Base-by-base conservation (phyloP, 345 rosid genomes). In the Barbarea vulgaris region DNA sequence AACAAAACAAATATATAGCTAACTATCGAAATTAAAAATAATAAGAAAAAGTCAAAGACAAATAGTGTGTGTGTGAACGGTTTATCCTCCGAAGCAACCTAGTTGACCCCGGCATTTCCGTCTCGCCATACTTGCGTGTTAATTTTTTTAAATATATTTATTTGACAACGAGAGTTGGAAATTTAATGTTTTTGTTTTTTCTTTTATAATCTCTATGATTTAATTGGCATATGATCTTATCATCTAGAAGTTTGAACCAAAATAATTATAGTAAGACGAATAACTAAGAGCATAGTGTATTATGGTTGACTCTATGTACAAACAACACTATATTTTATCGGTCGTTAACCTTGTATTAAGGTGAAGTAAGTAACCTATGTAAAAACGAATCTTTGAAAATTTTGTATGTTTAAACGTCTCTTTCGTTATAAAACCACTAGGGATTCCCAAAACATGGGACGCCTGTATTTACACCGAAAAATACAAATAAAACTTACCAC, bases 21-120 rank as follows among this genome's bases (percentile, higher is more conserved):
- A 30, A 27, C 15, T 14, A 42, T 15, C 10, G 44, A 14, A 15
- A 12, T 17, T 18, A 58, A 28, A 41, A 64, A 7, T n/a, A 9
- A 14, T 4, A 33, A 9, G 5, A 56, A 11, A 17, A 42, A 4
- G 25, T 10, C 3, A 25, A 12, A 22, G 41, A 41, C 4, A 44
- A 15, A 56, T 4, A 17, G 21, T 18, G 55, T 31, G 55, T 31
- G 44, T 57, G 74, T 59, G 59, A 59, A 48, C 67, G 25, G 48
- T 15, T 33, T 21, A 17, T 9, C 39, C 9, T 55, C 19, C 7
- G 10, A 70, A 59, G 67, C 60, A 66, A 70, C 48, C 48, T 44
- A 60, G 18, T 31, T 44, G 44, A 70, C 66, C 11, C 46, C 17
- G 17, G 64, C 30, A 27, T 28, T 55, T 41, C 42, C 64, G 72